Evolutionary conservation across 208 protist genomes (phyloP).

Genomic region (Acanthamoeba royreba): DNA sequence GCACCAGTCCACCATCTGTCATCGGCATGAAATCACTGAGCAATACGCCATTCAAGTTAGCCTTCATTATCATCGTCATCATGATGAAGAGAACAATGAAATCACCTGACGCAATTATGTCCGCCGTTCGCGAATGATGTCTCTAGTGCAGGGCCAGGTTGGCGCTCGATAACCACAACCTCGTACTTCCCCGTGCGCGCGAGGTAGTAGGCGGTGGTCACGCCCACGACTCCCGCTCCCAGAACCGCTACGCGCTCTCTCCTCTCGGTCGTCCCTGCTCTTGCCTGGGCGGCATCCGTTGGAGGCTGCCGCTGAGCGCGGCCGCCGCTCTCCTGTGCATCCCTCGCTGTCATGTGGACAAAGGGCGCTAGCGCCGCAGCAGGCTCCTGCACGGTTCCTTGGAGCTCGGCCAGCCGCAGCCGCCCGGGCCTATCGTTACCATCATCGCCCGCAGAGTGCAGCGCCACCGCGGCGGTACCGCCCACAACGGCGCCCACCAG

Average conservation of each 20-base stretch:
- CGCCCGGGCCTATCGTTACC: too few relatives aligned
- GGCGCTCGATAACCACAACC: constrained; percentile 11
- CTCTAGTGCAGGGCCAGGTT: neutral
- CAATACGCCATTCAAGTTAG: neutral
- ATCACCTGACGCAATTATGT: neutral
- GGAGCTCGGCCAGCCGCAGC: neutral
- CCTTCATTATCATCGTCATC: neutral
- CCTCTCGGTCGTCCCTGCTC: neutral
- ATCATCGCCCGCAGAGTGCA: neutral
- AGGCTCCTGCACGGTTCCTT: neutral
- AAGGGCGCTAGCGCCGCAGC: too few relatives aligned
- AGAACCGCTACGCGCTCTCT: constrained; percentile 6
- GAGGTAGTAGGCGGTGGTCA: constrained; percentile 29
- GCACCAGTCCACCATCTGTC: neutral
- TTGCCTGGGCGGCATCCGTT: too few relatives aligned
- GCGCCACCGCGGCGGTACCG: neutral
- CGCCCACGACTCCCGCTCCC: neutral
- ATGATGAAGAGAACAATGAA: neutral
- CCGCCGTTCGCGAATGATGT: constrained; percentile 11
- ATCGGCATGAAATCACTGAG: constrained; percentile 28
- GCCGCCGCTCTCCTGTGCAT: neutral
- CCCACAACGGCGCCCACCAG: neutral
- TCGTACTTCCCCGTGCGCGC: neutral
- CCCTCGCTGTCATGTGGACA: too few relatives aligned
- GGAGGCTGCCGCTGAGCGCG: neutral